Evolutionary conservation across 257 asterid species (phyloP).

Genomic region (Solanum appendiculatum): DNA sequence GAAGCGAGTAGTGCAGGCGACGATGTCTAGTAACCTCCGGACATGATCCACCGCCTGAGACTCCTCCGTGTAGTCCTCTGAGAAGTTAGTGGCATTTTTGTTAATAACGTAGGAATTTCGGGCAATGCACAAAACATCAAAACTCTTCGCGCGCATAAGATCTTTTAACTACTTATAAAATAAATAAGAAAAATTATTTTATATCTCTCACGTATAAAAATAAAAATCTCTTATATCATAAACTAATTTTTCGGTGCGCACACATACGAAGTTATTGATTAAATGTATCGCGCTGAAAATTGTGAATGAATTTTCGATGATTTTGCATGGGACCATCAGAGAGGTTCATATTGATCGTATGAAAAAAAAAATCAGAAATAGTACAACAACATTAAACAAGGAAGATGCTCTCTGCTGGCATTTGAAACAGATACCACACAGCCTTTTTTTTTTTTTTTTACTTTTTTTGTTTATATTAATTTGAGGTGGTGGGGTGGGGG

Average conservation of each 20-base stretch:
- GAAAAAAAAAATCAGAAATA: not conserved
- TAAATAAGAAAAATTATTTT: too few relatives aligned
- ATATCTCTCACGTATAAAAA: too few relatives aligned
- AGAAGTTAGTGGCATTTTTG: conserved; percentile 32
- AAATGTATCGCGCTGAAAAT: not conserved
- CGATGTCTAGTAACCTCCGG: conserved; percentile 85
- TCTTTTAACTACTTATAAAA: not conserved
- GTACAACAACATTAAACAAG: not conserved
- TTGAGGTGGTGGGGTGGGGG: too few relatives aligned
- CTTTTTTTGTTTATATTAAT: not conserved
- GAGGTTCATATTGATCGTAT: not conserved
- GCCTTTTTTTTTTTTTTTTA: not conserved
- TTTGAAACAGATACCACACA: not conserved
- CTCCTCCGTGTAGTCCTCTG: conserved; percentile 85
- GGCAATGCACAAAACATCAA: not conserved
- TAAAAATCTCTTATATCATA: not conserved
- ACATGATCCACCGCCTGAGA: conserved; percentile 75
- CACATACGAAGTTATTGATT: not conserved
- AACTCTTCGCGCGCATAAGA: not conserved
- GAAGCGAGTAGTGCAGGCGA: conserved; percentile 97
- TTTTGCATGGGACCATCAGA: not conserved
- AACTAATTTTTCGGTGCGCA: not conserved
- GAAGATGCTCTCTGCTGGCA: not conserved
- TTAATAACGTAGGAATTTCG: conserved; percentile 9
- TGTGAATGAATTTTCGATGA: not conserved